Conservation (phyloP, 768 basidiomycete genomes). For the Mycena galopus region DNA sequence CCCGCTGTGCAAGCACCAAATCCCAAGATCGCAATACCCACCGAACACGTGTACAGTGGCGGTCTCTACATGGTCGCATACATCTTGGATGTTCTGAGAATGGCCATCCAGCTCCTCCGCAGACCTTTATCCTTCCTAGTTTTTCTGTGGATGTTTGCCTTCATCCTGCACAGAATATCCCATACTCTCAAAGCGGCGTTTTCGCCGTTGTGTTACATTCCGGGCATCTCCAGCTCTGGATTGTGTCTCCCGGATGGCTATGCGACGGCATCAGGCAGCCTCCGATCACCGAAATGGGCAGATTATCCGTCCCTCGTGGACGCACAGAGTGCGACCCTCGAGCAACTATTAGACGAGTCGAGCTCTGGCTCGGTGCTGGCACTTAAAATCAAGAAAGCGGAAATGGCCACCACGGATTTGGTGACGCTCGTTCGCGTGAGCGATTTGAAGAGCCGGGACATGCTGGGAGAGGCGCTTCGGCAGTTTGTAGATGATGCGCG, state of each 20-base stretch:
- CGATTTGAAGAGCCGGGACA: constrained; percentile 70
- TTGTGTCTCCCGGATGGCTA: constrained; percentile 54
- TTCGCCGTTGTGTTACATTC: constrained; percentile 72
- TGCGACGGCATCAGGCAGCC: constrained; percentile 10
- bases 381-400: constrained; percentile 79
- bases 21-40: constrained; percentile 21
- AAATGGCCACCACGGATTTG: constrained; percentile 82
- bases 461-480: constrained; percentile 62
- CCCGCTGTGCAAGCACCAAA: not conserved
- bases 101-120: constrained; percentile 64
- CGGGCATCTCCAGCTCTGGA: constrained; percentile 63
- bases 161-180: constrained; percentile 57
- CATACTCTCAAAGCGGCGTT: constrained; percentile 60
- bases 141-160: constrained; percentile 63
- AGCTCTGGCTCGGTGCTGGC: constrained; percentile 71
- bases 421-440: constrained; percentile 73
- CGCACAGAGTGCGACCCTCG: constrained; percentile 72
- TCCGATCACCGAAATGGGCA: constrained; percentile 56
- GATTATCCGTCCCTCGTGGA: constrained; percentile 74
- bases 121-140: constrained; percentile 68
- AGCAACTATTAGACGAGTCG: constrained; percentile 71
- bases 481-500: constrained; percentile 74
- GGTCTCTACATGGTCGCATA: constrained; percentile 54
- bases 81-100: constrained; percentile 60
- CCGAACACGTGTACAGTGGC: constrained; percentile 36